phyloP scores from a whole-genome alignment of 2,329 filamentous ascomycete genomes.

The Fusarium armeniacum region DNA sequence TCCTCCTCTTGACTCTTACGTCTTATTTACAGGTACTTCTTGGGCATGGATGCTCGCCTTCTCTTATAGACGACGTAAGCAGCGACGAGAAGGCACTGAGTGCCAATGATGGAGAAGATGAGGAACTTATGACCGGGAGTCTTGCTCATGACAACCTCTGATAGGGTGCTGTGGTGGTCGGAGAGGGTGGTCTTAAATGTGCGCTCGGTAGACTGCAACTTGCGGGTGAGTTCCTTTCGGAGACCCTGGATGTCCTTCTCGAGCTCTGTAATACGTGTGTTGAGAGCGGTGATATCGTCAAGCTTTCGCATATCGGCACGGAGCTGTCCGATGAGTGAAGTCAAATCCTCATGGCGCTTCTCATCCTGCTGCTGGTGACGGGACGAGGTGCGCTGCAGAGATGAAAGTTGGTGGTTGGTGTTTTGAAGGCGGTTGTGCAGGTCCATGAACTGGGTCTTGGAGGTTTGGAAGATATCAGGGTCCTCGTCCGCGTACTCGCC shows the following conservation, averaged over 20 bases:
- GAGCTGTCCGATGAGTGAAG: constrained; percentile 62
- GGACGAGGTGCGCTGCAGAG: constrained; percentile 71
- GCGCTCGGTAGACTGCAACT: constrained; percentile 65
- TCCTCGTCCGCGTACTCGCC: constrained; percentile 63
- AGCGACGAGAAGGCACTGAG: constrained; percentile 78
- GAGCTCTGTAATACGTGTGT: constrained; percentile 64
- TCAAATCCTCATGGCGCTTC: constrained; percentile 69
- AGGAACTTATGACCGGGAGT: constrained; percentile 66
- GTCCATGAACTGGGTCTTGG: constrained; percentile 80
- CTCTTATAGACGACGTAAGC: constrained; percentile 85
- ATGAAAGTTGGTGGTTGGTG: constrained; percentile 76
- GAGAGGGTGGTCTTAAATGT: constrained; percentile 66
- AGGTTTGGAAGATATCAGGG: constrained; percentile 63
- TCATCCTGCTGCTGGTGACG: constrained; percentile 66
- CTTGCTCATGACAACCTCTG: constrained; percentile 63
- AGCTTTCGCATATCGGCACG: constrained; percentile 62
- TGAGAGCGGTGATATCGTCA: constrained; percentile 60
- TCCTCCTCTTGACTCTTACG: constrained; percentile 16
- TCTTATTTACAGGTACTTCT: constrained; percentile 82
- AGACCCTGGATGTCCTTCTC: constrained; percentile 71
- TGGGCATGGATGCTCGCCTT: constrained; percentile 80
- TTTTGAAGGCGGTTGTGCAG: constrained; percentile 86
- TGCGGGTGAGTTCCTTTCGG: constrained; percentile 64
- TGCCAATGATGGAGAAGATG: constrained; percentile 79
- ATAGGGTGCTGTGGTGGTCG: constrained; percentile 64